phyloP scores from a whole-genome alignment of 2,329 filamentous ascomycete species.

The Bertia moriformis region DNA sequence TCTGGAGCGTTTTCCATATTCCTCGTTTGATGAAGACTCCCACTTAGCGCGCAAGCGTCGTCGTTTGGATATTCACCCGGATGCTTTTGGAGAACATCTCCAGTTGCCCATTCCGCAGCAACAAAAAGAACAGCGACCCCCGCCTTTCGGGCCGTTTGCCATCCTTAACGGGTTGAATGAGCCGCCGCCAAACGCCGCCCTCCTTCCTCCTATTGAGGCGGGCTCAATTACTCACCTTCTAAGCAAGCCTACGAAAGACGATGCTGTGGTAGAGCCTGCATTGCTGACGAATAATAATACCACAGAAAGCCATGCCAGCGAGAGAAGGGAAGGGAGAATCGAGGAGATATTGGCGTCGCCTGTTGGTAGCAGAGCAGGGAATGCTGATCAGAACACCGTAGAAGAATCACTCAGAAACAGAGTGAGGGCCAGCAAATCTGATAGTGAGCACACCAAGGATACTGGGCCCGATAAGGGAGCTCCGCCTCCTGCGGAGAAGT shows the following conservation, averaged over 20 bases:
- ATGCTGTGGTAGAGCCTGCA: background rate
- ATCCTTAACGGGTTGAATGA: conserved; percentile 46
- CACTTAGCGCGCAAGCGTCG: conserved; percentile 22
- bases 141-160: conserved; percentile 24
- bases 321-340: conserved; percentile 16
- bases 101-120: conserved; percentile 28
- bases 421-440: background rate
- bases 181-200: conserved; percentile 42
- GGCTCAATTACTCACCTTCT: conserved; percentile 12
- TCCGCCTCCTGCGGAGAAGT: background rate
- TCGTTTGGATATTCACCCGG: conserved; percentile 21
- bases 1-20: conserved; percentile 23
- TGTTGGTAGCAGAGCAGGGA: conserved; percentile 8
- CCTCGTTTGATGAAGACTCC: conserved; percentile 11
- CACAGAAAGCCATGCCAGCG: conserved; percentile 10
- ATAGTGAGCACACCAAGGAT: background rate
- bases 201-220: conserved; percentile 45
- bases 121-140: conserved; percentile 22
- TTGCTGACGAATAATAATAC: background rate
- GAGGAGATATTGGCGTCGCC: conserved; percentile 17
- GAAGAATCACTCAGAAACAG: too few relatives aligned
- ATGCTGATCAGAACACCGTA: background rate
- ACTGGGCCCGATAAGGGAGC: background rate
- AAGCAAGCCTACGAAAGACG: background rate
- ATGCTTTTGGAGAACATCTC: conserved; percentile 24